Evolutionary conservation across 441 rosid genomes (phyloP).

Genomic region (Sinapis alba): DNA sequence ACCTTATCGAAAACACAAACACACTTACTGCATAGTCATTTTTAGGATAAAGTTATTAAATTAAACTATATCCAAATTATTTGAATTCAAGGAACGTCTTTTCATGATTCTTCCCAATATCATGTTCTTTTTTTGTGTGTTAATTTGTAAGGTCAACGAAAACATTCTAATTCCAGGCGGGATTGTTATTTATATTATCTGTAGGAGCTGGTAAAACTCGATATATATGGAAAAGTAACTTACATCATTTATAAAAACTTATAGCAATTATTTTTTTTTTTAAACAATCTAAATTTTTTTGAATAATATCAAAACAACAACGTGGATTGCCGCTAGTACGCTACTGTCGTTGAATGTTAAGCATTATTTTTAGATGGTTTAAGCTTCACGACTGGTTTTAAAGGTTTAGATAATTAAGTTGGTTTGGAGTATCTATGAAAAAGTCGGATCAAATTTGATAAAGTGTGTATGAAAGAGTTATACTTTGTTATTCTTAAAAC

Average conservation of each 20-base stretch:
- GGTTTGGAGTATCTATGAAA: neutral
- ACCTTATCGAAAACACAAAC: neutral
- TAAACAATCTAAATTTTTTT: neutral
- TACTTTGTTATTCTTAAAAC: neutral
- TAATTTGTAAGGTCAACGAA: conserved; percentile 1
- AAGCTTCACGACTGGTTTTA: neutral
- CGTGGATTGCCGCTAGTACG: conserved; percentile 26
- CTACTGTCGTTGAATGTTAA: neutral
- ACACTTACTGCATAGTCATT: neutral
- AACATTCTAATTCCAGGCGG: neutral
- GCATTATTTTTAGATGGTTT: neutral
- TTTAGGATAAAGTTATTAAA: neutral
- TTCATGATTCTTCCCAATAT: neutral
- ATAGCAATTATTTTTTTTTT: too few relatives aligned
- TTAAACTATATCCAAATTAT: neutral
- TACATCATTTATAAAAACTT: too few relatives aligned
- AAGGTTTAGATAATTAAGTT: neutral
- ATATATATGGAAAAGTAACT: too few relatives aligned
- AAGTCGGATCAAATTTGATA: neutral
- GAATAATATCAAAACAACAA: neutral
- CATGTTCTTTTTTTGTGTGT: neutral
- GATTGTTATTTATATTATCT: conserved; percentile 9
- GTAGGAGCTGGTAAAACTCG: neutral
- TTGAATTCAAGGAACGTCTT: neutral
- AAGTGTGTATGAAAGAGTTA: neutral